Evolutionary conservation across 2,329 filamentous ascomycete genomes (phyloP).

Genomic region (Hymenotorrendiella dingleyae): DNA sequence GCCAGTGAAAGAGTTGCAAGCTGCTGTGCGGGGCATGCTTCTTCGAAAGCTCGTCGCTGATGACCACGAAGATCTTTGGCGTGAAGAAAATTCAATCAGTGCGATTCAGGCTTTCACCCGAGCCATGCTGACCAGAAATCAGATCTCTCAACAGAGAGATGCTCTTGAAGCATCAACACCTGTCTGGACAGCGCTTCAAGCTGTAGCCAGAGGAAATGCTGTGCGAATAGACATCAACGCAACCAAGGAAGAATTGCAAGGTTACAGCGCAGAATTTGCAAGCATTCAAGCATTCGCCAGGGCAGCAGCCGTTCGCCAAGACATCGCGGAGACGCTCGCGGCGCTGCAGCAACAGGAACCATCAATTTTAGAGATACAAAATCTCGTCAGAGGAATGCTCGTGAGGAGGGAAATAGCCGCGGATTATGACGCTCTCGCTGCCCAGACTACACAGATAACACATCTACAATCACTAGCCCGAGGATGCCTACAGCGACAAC

Average conservation of each 20-base stretch:
- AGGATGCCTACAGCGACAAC: conserved; percentile 57
- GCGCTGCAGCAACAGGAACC: conserved; percentile 41
- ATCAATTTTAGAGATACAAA: conserved; percentile 49
- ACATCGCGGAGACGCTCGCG: conserved; percentile 43
- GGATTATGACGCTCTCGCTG: conserved; percentile 50
- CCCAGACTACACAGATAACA: conserved; percentile 50
- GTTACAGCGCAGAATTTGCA: conserved; percentile 34
- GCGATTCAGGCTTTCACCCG: conserved; percentile 61
- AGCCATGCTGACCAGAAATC: conserved; percentile 53
- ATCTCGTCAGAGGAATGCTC: conserved; percentile 55
- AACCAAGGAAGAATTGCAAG: conserved; percentile 48
- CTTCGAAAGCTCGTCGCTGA: conserved; percentile 49
- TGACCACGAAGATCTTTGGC: conserved; percentile 47
- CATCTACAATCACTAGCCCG: conserved; percentile 62
- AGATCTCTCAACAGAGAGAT: conserved; percentile 45
- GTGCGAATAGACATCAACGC: conserved; percentile 40
- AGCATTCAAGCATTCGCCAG: conserved; percentile 36
- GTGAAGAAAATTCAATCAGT: conserved; percentile 44
- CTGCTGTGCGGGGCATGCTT: conserved; percentile 57
- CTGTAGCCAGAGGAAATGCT: conserved; percentile 37
- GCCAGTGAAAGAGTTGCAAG: conserved; percentile 55
- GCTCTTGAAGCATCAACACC: conserved; percentile 45
- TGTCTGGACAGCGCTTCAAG: conserved; percentile 44
- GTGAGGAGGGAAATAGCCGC: conserved; percentile 44
- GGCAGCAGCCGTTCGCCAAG: conserved; percentile 47